Conservation (phyloP, 2,329 filamentous ascomycete genomes). For the Sporothrix phasma region DNA sequence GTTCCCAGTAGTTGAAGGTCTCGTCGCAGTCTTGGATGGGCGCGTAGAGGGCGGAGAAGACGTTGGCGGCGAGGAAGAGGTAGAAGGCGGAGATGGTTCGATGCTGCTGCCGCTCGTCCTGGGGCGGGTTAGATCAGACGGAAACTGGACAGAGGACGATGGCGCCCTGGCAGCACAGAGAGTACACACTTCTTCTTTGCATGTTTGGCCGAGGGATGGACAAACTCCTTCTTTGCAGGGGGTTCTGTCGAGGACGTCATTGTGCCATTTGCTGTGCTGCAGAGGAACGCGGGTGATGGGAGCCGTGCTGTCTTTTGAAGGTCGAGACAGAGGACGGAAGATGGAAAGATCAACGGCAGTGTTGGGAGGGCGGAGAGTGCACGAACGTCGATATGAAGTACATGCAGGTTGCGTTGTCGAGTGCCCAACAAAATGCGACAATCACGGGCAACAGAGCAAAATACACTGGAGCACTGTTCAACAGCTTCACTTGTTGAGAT, state of each 20-base stretch:
- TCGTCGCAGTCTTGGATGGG: conserved; percentile 98
- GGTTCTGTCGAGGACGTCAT: conserved; percentile 31
- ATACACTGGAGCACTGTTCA: not conserved
- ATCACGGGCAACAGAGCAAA: conserved; percentile 1
- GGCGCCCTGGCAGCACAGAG: not conserved
- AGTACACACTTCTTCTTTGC: conserved; percentile 40
- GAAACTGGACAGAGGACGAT: not conserved
- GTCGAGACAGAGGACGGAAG: too few relatives aligned
- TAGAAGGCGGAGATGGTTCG: conserved; percentile 67
- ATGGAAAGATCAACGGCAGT: not conserved
- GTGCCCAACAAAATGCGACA: conserved; percentile 2
- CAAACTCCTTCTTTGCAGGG: conserved; percentile 28
- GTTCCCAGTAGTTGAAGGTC: conserved; percentile 99
- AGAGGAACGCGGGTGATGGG: not conserved
- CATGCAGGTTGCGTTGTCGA: not conserved
- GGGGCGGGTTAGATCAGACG: not conserved
- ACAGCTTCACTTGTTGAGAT: conserved; percentile 8
- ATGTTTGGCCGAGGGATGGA: conserved; percentile 40
- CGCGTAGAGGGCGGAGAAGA: conserved; percentile 68
- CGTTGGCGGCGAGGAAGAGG: conserved; percentile 62
- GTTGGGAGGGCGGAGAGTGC: not conserved
- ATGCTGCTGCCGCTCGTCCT: conserved; percentile 48
- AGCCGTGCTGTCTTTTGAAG: not conserved
- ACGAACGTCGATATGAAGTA: too few relatives aligned
- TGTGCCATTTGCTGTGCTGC: conserved; percentile 18